Conservation (phyloP, 768 basidiomycete species). For the Lyophyllum decastes region DNA sequence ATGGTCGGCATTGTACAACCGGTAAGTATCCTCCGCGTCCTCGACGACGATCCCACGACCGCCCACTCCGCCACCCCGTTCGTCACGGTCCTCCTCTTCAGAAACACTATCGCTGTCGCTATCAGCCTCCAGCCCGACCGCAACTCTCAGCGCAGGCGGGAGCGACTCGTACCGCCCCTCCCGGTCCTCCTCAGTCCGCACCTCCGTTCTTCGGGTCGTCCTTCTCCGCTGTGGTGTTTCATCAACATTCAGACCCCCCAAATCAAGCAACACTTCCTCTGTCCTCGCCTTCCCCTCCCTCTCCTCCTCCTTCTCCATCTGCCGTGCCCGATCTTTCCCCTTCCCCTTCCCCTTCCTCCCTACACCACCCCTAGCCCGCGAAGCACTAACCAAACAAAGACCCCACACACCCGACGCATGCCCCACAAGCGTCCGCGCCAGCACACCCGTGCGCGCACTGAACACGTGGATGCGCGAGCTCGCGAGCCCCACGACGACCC, state of each 20-base stretch:
- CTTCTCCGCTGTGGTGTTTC: background rate
- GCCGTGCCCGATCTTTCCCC: background rate
- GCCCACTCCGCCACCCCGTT: background rate
- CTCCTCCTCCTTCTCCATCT: background rate
- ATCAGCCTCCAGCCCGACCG: conserved; percentile 44
- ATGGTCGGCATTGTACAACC: background rate
- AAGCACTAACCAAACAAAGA: conserved; percentile 11
- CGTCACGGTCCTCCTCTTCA: background rate
- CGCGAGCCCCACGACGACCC: conserved; percentile 88
- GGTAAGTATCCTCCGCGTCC: conserved; percentile 1
- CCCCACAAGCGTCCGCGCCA: conserved; percentile 48
- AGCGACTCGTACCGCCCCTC: conserved; percentile 26
- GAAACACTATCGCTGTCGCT: conserved; percentile 3
- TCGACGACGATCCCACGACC: conserved; percentile 9
- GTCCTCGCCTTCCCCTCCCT: background rate
- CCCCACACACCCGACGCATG: conserved; percentile 14
- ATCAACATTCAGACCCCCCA: background rate
- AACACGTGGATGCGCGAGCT: conserved; percentile 86
- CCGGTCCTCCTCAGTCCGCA: background rate
- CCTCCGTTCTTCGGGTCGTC: too few species aligned
- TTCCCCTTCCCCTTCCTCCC: background rate
- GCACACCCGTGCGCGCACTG: conserved; percentile 73
- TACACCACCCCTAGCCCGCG: background rate
- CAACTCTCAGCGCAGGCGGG: conserved; percentile 43
- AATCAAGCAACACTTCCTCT: background rate